phyloP scores from a whole-genome alignment of 331 rosid genomes.

The Rosa hybrid region DNA sequence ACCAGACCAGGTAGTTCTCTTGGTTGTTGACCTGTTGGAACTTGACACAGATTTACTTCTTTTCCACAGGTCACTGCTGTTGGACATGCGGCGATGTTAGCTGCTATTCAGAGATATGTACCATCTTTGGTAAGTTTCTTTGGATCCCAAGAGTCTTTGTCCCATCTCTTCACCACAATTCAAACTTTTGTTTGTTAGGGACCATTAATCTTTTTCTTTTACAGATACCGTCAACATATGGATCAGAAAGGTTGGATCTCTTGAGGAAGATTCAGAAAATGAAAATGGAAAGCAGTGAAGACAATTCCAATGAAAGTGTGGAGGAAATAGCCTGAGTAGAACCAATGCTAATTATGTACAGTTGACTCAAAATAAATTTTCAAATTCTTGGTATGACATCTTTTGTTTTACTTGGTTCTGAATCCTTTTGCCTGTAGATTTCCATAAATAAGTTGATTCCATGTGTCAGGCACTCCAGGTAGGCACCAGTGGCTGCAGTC shows the following conservation, averaged over 20 bases:
- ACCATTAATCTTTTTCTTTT: constrained; percentile 17
- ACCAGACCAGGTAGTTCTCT: not conserved
- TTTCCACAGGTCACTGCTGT: constrained; percentile 86
- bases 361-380: constrained; percentile 36
- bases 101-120: constrained; percentile 97
- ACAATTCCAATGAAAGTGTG: constrained; percentile 43
- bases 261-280: constrained; percentile 92
- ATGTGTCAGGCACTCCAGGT: constrained; percentile 95
- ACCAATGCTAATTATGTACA: constrained; percentile 48
- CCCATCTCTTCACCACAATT: constrained; percentile 12
- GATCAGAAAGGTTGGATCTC: constrained; percentile 87
- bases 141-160: not conserved
- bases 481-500: constrained; percentile 99
- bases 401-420: constrained; percentile 36
- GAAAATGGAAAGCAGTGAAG: constrained; percentile 64
- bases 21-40: constrained; percentile 21
- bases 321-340: constrained; percentile 56
- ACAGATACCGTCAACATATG: constrained; percentile 97
- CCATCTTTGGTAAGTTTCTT: constrained; percentile 75
- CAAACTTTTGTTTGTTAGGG: not conserved
- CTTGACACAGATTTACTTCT: constrained; percentile 32
- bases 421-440: constrained; percentile 56
- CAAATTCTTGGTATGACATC: constrained; percentile 25
- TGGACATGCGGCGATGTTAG: constrained; percentile 98
- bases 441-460: constrained; percentile 84